These are phyloP conservation scores for Hagleromyces aurorensis DNA, from an alignment of 805 yeast genomes.

Conservation along the genomic window DNA sequence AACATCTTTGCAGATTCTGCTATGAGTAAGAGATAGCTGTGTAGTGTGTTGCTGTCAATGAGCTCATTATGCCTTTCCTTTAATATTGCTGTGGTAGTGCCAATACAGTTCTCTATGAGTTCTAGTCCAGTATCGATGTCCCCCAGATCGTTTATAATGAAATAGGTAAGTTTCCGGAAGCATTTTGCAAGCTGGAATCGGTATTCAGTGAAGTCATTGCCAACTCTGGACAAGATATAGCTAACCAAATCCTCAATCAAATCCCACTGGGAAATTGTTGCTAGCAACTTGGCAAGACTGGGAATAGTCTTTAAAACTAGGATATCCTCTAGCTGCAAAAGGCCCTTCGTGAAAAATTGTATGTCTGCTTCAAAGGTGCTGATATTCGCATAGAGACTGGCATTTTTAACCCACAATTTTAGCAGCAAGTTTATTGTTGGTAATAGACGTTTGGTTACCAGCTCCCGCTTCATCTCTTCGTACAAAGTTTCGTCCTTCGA, in stretches of 20 bases:
- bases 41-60: conserved; percentile 28
- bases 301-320: conserved; percentile 17
- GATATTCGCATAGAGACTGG: conserved; percentile 1
- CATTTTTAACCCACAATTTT: neutral
- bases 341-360: neutral
- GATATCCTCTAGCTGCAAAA: conserved; percentile 1
- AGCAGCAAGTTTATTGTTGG: conserved; percentile 4
- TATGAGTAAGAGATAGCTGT: conserved; percentile 29
- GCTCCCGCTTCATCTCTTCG: conserved; percentile 2
- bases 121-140: conserved; percentile 16
- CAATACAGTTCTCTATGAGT: conserved; percentile 26
- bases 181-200: conserved; percentile 64
- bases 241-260: conserved; percentile 43
- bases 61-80: conserved; percentile 9
- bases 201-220: conserved; percentile 44
- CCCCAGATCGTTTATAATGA: conserved; percentile 27
- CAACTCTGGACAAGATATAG: conserved; percentile 38
- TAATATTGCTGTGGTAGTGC: conserved; percentile 13
- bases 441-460: no score
- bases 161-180: conserved; percentile 39
- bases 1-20: conserved; percentile 29
- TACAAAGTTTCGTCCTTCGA: conserved; percentile 21
- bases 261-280: conserved; percentile 28
- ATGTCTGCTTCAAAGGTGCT: no score
- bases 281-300: conserved; percentile 19